Base-by-base conservation (phyloP, 1,284 basidiomycete genomes). In the Termitomyces sp. region DNA sequence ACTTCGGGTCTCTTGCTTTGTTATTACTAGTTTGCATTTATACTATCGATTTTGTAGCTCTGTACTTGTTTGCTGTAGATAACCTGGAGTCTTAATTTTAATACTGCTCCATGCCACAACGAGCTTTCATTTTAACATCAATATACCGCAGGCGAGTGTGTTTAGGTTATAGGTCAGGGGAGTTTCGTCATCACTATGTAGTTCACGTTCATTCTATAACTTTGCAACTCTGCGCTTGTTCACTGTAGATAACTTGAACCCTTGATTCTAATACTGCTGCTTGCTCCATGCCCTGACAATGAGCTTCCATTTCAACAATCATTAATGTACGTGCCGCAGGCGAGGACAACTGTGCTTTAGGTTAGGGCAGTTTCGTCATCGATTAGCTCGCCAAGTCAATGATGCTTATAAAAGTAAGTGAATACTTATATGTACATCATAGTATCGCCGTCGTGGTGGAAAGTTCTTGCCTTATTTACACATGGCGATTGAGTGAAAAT, bases 31-130 rank as follows among this genome's bases (percentile, higher is more conserved):
- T 49, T 38, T 43, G 19, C 40, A 52, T 50, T 39, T 47, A 26
- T 52, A 21, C n/a, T 43, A 41, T 35, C 41, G 38, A 31, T 31
- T 52, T 35, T 14, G 31, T 30, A 48, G 37, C 28, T 39, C 18
- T 57, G 56, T 57, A 57, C 39, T 55, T 52, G 16, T 53, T 47
- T 30, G 31, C 28, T 56, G 57, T 58, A 58, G 39, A 49, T 28
- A 42, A 19, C 37, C 30, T 37, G 50, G 54, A 56, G 39, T 37
- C 41, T 44, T 50, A 50, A 52, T 46, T 33, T 38, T 46, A 54
- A 39, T 45, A 46, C 19, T 16, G 49, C 28, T 38, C 37, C 38
- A 42, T 38, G 13, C 35, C 31, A 34, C 39, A 35, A 33, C 31
- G 19, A 46, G 39, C 38, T 45, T 53, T 46, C 19, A 37, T 52